Conservation (phyloP, 441 rosid genomes). For the Hura crepitans region DNA sequence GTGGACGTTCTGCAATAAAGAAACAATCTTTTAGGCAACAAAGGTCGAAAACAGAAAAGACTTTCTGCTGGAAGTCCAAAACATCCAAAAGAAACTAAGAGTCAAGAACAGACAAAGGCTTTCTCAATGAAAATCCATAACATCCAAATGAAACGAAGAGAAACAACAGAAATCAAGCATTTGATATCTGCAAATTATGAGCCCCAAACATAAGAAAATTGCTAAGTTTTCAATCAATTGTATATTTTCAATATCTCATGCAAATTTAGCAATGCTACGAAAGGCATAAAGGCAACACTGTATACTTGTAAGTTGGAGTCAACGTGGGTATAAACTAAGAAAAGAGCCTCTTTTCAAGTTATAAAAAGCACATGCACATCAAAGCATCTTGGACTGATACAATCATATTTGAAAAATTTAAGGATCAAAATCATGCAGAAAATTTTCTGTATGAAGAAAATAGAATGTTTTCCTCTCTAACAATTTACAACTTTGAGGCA, state of each 20-base stretch:
- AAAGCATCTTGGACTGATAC: neutral
- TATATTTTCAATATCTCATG: neutral
- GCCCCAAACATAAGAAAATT: neutral
- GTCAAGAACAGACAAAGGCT: neutral
- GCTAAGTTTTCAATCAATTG: neutral
- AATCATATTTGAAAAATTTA: neutral
- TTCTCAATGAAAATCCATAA: neutral
- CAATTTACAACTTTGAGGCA: neutral
- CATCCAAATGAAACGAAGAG: neutral
- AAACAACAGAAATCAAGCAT: neutral
- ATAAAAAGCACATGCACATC: neutral
- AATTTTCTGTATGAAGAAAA: neutral
- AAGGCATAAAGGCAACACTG: neutral
- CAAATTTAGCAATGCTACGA: neutral
- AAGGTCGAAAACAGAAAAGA: neutral
- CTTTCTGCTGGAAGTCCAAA: too few relatives aligned
- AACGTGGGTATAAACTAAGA: neutral
- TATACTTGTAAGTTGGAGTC: neutral
- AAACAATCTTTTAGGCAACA: constrained; percentile 9
- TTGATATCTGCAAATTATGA: neutral
- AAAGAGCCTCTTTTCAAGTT: neutral
- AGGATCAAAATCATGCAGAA: neutral
- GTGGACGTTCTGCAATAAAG: constrained; percentile 59
- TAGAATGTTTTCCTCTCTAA: neutral
- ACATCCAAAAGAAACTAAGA: neutral